Evolutionary conservation across 345 rosid genomes (phyloP).

Genomic region (Gossypium herbaceum): DNA sequence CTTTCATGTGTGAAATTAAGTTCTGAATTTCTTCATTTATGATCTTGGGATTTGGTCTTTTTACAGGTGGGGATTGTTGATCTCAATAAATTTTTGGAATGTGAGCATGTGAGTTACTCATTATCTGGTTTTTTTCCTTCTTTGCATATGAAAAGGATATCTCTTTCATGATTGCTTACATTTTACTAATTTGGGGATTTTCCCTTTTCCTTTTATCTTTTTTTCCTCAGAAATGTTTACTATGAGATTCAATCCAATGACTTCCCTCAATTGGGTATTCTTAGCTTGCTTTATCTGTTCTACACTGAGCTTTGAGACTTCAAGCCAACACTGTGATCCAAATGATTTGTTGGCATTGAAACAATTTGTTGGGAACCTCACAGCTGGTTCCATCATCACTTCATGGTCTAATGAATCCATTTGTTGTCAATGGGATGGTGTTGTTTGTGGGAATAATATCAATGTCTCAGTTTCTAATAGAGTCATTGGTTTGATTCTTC

Average conservation of each 20-base stretch:
- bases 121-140: slow-evolving; percentile 32
- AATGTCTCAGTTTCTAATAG: slow-evolving; percentile 34
- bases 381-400: slow-evolving; percentile 37
- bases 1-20: slow-evolving; percentile 15
- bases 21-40: slow-evolving; percentile 31
- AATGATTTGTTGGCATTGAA: slow-evolving; percentile 56
- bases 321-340: slow-evolving; percentile 47
- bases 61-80: slow-evolving; percentile 32
- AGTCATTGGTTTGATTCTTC: slow-evolving; percentile 51
- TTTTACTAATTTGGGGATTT: slow-evolving; percentile 30
- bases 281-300: slow-evolving; percentile 47
- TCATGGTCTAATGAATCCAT: slow-evolving; percentile 45
- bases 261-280: slow-evolving; percentile 38
- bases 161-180: not conserved
- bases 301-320: slow-evolving; percentile 39
- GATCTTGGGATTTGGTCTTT: slow-evolving; percentile 48
- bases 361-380: slow-evolving; percentile 58
- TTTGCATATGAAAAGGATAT: slow-evolving; percentile 6
- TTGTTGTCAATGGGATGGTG: slow-evolving; percentile 91
- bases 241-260: slow-evolving; percentile 26
- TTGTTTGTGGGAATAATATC: slow-evolving; percentile 40
- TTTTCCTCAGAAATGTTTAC: slow-evolving; percentile 37
- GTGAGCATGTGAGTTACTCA: slow-evolving; percentile 34
- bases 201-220: slow-evolving; percentile 14
- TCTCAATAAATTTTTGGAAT: slow-evolving; percentile 33